A percentile compares a stretch with the other conserved stretches of the same genome.
Evolutionary conservation across 1,139 yeast genomes (phyloP).

Genomic region (Eremothecium gossypii): DNA sequence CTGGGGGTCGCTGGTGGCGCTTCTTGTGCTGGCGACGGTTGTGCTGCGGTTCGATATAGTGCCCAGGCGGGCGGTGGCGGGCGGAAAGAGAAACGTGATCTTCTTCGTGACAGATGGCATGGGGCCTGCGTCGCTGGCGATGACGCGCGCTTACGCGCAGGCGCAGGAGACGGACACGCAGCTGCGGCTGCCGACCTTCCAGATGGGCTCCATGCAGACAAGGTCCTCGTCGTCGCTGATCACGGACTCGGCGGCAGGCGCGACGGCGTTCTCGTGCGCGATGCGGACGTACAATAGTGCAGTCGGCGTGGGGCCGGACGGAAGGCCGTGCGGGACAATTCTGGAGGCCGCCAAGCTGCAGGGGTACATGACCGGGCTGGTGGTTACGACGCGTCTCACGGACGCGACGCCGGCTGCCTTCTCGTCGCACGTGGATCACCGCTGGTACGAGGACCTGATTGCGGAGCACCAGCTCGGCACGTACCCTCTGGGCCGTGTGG

Average conservation of each 20-base stretch:
- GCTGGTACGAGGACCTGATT: constrained; percentile 72
- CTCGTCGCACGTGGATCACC: constrained; percentile 61
- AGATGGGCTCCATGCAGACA: constrained; percentile 73
- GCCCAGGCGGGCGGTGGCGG: too few species aligned
- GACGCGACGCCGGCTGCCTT: constrained; percentile 91
- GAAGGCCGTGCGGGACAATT: constrained; percentile 68
- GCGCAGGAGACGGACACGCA: constrained; percentile 44
- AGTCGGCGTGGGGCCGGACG: constrained; percentile 58
- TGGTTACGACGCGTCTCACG: constrained; percentile 74
- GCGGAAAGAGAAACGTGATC: constrained; percentile 49
- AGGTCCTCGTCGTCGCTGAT: constrained; percentile 60
- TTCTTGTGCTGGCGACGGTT: too few species aligned
- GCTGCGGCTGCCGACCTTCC: constrained; percentile 51
- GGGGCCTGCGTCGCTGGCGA: constrained; percentile 76
- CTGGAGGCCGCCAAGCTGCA: constrained; percentile 72
- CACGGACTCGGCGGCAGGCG: constrained; percentile 93
- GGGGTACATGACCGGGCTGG: constrained; percentile 75
- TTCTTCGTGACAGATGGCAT: constrained; percentile 89
- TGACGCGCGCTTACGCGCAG: constrained; percentile 51
- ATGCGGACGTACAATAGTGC: constrained; percentile 77
- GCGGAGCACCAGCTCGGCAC: constrained; percentile 80
- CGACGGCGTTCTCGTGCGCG: constrained; percentile 80
- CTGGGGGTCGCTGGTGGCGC: too few species aligned
- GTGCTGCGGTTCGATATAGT: too few species aligned
- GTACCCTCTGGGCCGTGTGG: constrained; percentile 64